Evolutionary conservation across 1,139 yeast species (phyloP), one percentile per base, ranked within the genome.

Genomic region (Magnusiomyces fungicola): DNA sequence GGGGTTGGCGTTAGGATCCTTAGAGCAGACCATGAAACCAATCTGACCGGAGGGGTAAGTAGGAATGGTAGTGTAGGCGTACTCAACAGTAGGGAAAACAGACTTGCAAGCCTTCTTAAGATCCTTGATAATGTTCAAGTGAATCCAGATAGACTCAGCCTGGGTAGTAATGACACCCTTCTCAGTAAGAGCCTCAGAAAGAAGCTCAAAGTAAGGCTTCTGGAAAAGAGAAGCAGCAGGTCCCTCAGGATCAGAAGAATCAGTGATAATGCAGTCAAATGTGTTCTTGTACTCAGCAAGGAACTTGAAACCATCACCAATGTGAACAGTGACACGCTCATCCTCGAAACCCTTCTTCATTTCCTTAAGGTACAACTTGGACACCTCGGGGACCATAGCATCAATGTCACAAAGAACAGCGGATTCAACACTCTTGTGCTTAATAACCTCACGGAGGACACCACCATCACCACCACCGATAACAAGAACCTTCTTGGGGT

Each of bases 381-480:
- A 79, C 47, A 85, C 81, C 60, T 81, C 73, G 60, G 88, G 87
- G 53, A 89, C 97, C 48, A 88, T 80, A 70, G 87, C 96, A 65
- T 89, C 97, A 61, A 89, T 89, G 70, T 89, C 97, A 65, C 92
- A 87, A 56, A 89, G 74, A 75, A 88, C 81, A 43, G 95, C 96
- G 66, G 81, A 83, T 68, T 87, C 95, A 53, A 89, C 83, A 53
- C 78, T 69, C 49, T 78, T 79, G 69, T 89, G 96, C 72, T 89
- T 89, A 62, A 89, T 85, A 64, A 88, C 79, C 70, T 89, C 97
- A 69, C 97, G 78, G 63, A 89, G 75, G 51, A 89, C 96, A 67
- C 97, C 97, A 61, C 97, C 97, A 64, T 89, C 97, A 61, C 97
- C 97, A 57, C 97, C 97, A 52, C 97, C 97, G 65, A 89, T 83